Conservation (phyloP, 2,329 filamentous ascomycete species). For the Teratosphaeria gauchensis region DNA sequence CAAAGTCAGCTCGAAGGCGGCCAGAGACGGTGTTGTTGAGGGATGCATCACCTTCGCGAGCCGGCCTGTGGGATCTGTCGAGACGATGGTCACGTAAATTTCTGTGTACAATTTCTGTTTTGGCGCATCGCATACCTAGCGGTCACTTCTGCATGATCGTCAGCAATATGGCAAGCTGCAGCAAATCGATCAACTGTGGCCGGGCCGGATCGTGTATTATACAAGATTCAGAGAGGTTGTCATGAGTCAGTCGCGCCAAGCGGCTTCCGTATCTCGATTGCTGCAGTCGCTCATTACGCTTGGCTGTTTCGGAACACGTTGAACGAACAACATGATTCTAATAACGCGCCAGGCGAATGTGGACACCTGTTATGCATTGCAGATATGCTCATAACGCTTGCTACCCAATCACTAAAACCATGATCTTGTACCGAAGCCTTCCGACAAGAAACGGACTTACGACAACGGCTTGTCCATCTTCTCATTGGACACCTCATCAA, state of each 20-base stretch:
- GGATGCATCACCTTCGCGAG: constrained; percentile 83
- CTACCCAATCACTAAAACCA: not conserved
- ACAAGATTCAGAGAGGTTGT: not conserved
- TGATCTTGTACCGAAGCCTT: too few relatives aligned
- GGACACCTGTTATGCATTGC: not conserved
- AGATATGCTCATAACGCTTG: not conserved
- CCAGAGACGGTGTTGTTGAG: constrained; percentile 71
- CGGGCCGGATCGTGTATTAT: not conserved
- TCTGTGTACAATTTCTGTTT: not conserved
- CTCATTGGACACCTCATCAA: not conserved
- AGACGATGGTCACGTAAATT: constrained; percentile 53
- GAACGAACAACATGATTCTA: not conserved
- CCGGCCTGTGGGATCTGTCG: constrained; percentile 77
- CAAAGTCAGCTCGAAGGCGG: constrained; percentile 75
- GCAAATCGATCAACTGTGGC: not conserved
- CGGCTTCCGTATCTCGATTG: not conserved
- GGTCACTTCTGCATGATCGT: too few relatives aligned
- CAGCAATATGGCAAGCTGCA: not conserved
- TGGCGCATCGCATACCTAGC: not conserved
- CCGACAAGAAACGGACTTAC: not conserved
- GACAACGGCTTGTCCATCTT: not conserved
- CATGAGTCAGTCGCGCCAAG: not conserved
- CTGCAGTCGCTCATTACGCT: not conserved
- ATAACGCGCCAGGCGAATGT: not conserved
- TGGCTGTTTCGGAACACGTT: not conserved